Percentiles rank a stretch among this genome's conserved stretches.
These are phyloP conservation scores for Salix exigua DNA, from an alignment of 345 rosid genomes.

Conservation along the genomic window DNA sequence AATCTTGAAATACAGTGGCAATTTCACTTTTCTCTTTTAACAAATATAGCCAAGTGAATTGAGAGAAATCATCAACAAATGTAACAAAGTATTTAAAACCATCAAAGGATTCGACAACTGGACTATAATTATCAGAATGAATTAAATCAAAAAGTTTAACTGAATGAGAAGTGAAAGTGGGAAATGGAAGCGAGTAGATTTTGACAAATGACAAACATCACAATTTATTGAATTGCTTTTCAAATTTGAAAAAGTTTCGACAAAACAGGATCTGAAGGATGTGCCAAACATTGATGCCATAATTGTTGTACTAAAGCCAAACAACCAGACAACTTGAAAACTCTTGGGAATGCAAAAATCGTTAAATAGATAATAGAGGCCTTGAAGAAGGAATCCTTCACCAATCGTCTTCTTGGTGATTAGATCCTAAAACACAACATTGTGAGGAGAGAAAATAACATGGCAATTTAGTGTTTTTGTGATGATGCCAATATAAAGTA, in stretches of 20 bases:
- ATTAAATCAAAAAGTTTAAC: neutral
- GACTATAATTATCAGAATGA: neutral
- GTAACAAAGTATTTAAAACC: neutral
- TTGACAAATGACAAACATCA: neutral
- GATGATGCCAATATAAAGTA: neutral
- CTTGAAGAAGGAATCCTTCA: neutral
- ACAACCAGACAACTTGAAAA: neutral
- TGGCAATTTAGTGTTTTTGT: neutral
- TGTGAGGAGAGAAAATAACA: neutral
- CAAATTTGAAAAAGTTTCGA: neutral
- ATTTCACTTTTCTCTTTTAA: neutral
- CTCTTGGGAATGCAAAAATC: neutral
- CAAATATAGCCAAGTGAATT: neutral
- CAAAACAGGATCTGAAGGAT: neutral
- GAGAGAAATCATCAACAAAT: neutral
- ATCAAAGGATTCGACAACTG: neutral
- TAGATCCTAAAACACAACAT: neutral
- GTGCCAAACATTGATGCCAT: neutral
- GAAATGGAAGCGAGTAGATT: neutral
- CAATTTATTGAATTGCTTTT: no score
- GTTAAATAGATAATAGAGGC: neutral
- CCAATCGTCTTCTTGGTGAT: neutral
- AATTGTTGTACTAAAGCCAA: rapidly evolving
- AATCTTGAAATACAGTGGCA: neutral
- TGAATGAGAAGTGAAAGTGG: neutral